These are phyloP conservation scores for Syzygium syzygioides DNA, from an alignment of 441 rosid genomes.

Conservation along the genomic window DNA sequence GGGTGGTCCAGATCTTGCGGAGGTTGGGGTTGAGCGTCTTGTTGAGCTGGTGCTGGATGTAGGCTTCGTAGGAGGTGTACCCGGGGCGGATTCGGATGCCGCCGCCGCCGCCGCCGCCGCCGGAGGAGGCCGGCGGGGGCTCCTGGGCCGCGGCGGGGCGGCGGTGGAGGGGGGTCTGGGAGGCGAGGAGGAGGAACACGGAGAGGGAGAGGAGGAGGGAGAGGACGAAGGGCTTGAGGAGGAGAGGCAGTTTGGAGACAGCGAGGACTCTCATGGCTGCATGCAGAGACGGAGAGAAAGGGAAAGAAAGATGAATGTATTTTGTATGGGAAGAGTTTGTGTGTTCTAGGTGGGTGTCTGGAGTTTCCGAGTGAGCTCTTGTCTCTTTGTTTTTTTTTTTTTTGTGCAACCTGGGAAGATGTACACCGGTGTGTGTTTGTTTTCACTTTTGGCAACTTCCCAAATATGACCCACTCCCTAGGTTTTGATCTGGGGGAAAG, in stretches of 20 bases:
- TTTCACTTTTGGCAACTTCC: background rate
- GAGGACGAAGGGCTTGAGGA: conserved; percentile 5
- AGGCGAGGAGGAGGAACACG: background rate
- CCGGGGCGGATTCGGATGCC: conserved; percentile 65
- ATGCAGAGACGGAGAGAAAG: background rate
- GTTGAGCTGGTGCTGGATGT: conserved; percentile 86
- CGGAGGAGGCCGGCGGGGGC: conserved; percentile 9
- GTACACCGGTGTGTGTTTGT: background rate
- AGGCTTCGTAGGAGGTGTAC: conserved; percentile 68
- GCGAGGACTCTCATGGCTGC: conserved; percentile 1
- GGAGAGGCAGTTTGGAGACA: conserved; percentile 5
- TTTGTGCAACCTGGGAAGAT: background rate
- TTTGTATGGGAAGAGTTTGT: background rate
- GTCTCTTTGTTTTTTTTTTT: background rate
- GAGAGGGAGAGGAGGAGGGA: conserved; percentile 1
- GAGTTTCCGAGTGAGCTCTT: background rate
- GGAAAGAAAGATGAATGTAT: background rate
- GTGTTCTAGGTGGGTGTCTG: background rate
- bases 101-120: background rate
- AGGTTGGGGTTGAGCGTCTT: conserved; percentile 86
- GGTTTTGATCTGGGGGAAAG: background rate
- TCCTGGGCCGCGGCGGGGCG: background rate
- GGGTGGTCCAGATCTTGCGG: conserved; percentile 61
- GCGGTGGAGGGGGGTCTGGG: background rate
- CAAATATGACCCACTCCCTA: too few relatives aligned